phyloP scores from a whole-genome alignment of 306 rosid genomes.

The Prunus persica region Prunus_persica_NCBIv2 NC_034009.1:31390501-31391000 shows the following conservation, averaged over 20 bases:
- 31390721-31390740: slow-evolving; percentile 81
- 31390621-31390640: slow-evolving; percentile 65
- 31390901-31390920: slow-evolving; percentile 73
- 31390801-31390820: slow-evolving; percentile 83
- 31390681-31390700: slow-evolving; percentile 87
- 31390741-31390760: slow-evolving; percentile 72
- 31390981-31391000: slow-evolving; percentile 91
- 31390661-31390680: slow-evolving; percentile 77
- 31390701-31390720: slow-evolving; percentile 71
- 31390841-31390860: slow-evolving; percentile 80
- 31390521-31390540: slow-evolving; percentile 76
- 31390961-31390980: slow-evolving; percentile 84
- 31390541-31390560: slow-evolving; percentile 78
- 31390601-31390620: slow-evolving; percentile 88
- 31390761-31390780: slow-evolving; percentile 84
- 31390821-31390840: slow-evolving; percentile 93
- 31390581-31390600: slow-evolving; percentile 98
- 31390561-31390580: slow-evolving; percentile 90
- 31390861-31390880: slow-evolving; percentile 92
- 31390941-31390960: slow-evolving; percentile 69
- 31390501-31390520: slow-evolving; percentile 69
- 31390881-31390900: slow-evolving; percentile 78
- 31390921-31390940: slow-evolving; percentile 97
- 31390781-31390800: slow-evolving; percentile 89
- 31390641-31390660: slow-evolving; percentile 90